Conservation (phyloP, 495 filamentous ascomycete genomes). For the Penicillium herquei region DNA sequence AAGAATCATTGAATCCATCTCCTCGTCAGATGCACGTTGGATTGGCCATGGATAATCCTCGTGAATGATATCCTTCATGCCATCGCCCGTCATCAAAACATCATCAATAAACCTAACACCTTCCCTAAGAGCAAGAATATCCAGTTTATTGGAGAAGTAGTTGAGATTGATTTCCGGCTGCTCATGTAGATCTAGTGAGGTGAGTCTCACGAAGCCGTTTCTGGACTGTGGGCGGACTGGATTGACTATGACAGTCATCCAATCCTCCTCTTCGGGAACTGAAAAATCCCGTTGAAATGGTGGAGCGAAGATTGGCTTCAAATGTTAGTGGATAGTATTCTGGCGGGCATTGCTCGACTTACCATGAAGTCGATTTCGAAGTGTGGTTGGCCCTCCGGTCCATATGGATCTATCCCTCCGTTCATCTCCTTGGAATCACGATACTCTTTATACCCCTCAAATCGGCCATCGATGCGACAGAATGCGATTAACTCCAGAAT, state of each 20-base stretch:
- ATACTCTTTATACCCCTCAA: slow-evolving; percentile 49
- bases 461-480: slow-evolving; percentile 53
- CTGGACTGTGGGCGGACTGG: slow-evolving; percentile 52
- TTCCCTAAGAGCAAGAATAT: slow-evolving; percentile 55
- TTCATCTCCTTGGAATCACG: slow-evolving; percentile 48
- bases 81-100: slow-evolving; percentile 51
- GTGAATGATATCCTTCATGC: slow-evolving; percentile 54
- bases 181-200: slow-evolving; percentile 46
- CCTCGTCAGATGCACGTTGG: slow-evolving; percentile 53
- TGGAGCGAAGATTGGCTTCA: slow-evolving; percentile 46
- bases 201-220: slow-evolving; percentile 50
- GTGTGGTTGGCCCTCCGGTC: slow-evolving; percentile 58
- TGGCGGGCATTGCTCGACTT: not conserved
- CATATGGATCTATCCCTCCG: slow-evolving; percentile 55
- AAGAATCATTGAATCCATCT: slow-evolving; percentile 54
- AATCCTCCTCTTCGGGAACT: slow-evolving; percentile 44
- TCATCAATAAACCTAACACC: slow-evolving; percentile 56
- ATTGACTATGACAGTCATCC: slow-evolving; percentile 59
- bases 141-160: slow-evolving; percentile 54
- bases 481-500: slow-evolving; percentile 56
- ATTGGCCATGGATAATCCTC: slow-evolving; percentile 59
- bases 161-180: slow-evolving; percentile 60
- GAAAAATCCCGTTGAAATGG: slow-evolving; percentile 66
- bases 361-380: slow-evolving; percentile 65
- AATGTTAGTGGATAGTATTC: not conserved